Evolutionary conservation across 768 basidiomycete species (phyloP), one percentile per base, ranked within the genome.

Genomic region (Thelephora ganbajun): DNA sequence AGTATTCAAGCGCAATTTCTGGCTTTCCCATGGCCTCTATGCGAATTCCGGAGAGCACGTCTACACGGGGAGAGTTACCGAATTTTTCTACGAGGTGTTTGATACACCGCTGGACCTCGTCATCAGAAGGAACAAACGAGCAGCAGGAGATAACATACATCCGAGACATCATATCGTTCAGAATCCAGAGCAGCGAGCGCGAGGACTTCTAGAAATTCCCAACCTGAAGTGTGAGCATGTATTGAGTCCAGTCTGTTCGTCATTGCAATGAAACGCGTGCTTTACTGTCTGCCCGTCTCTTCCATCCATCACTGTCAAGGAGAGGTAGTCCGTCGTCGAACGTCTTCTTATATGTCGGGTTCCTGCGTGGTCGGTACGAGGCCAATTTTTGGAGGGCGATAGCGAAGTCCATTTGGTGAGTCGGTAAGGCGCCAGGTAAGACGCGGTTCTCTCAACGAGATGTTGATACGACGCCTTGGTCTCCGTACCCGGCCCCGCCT

Each of bases 181-280:
- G 82, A 66, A 54, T 93, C 88, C 45, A 90, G 66, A 3, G 90
- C 73, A 2, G 91, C 86, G 44, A 88, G 62, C 2, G 78, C 72
- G 2, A 91, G 69, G 56, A 91, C 87, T 57, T 94, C 92, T 6
- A 88, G 62, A 51, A 86, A 80, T 11, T 73, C 71, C 87, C 86
- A 91, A 26, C 71, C 90, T 90, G 55, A 39, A 50, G 5, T 23
- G 44, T 49, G 39, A 51, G 45, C 48, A 3, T 39, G 30, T 45
- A 42, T 36, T 44, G 54, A 44, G 52, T 53, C 54, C 45, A 45
- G 11, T 22, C 16, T 22, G 13, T 19, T 43, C n/a, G 11, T 22
- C 19, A 36, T 4, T 41, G 37, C 13, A 2, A 16, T 5, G 43
- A 7, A 12, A 23, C 16, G 46, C 62, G 36, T 34, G 61, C 63